Evolutionary conservation across 257 asterid species (phyloP).

Genomic region (Leonotis leonurus): DNA sequence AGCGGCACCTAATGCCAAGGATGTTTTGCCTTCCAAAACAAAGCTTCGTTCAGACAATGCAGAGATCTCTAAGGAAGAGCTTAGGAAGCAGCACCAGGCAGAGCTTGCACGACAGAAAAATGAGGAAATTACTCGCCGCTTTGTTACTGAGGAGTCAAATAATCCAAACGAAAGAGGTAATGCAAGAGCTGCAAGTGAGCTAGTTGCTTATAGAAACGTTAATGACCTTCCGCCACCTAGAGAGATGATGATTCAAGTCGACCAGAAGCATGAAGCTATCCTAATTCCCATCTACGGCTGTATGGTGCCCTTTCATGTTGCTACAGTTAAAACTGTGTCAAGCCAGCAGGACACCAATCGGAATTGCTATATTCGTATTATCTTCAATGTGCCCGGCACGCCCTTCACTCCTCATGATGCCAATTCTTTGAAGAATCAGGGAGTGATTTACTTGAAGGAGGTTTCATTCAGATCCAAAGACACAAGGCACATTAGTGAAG

Average conservation of each 20-base stretch:
- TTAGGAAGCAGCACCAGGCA: conserved; percentile 77
- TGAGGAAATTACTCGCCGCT: conserved; percentile 67
- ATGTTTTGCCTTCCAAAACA: conserved; percentile 45
- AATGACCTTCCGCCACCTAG: conserved; percentile 59
- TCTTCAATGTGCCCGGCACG: conserved; percentile 69
- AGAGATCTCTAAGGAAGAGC: conserved; percentile 64
- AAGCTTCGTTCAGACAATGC: conserved; percentile 63
- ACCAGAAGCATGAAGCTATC: conserved; percentile 66
- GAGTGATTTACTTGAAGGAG: conserved; percentile 54
- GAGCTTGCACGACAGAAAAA: conserved; percentile 72
- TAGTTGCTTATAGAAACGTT: conserved; percentile 52
- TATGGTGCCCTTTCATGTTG: conserved; percentile 69
- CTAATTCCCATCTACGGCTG: conserved; percentile 55
- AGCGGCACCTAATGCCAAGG: conserved; percentile 22
- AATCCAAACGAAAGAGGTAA: conserved; percentile 30
- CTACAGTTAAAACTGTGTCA: conserved; percentile 57
- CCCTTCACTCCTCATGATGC: conserved; percentile 60
- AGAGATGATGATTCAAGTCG: conserved; percentile 67
- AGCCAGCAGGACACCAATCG: conserved; percentile 69
- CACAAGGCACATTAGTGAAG: conserved; percentile 63
- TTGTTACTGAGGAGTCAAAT: conserved; percentile 49
- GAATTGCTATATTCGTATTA: conserved; percentile 55
- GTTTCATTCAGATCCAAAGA: conserved; percentile 68
- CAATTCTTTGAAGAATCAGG: conserved; percentile 43
- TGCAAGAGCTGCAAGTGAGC: conserved; percentile 34